Evolutionary conservation across 495 filamentous ascomycete genomes (phyloP).

Genomic region (Trichoderma virens): DNA sequence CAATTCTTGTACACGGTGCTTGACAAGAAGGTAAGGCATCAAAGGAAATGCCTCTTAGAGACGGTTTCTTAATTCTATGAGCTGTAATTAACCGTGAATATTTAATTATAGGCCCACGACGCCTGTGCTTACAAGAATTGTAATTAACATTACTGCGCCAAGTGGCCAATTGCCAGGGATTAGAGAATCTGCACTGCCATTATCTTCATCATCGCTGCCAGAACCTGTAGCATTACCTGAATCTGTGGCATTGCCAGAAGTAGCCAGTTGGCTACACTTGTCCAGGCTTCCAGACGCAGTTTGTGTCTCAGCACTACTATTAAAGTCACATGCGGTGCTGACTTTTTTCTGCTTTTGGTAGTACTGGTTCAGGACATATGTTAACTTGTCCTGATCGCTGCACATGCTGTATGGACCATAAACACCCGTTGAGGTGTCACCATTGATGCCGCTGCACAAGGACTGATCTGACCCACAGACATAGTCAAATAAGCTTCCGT

Average conservation of each 20-base stretch:
- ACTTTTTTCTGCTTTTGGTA: conserved; percentile 56
- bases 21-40: too few relatives aligned
- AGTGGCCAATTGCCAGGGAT: background rate
- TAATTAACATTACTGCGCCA: background rate
- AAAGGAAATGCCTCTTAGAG: too few relatives aligned
- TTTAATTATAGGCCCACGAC: background rate
- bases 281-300: conserved; percentile 5
- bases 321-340: conserved; percentile 66
- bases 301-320: conserved; percentile 26
- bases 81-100: too few relatives aligned
- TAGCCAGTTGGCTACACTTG: conserved; percentile 28
- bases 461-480: conserved; percentile 55
- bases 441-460: conserved; percentile 60
- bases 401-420: conserved; percentile 95
- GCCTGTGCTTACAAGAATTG: background rate
- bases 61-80: too few relatives aligned
- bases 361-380: conserved; percentile 74
- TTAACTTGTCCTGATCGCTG: conserved; percentile 64
- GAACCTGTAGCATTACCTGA: too few relatives aligned
- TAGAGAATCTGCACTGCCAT: background rate
- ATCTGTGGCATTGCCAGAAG: conserved; percentile 34
- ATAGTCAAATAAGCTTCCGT: conserved; percentile 58
- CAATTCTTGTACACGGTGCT: too few relatives aligned
- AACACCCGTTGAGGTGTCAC: conserved; percentile 60
- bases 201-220: background rate